Base-by-base conservation (phyloP, 1,284 basidiomycete species). In the Microbotryum scabiosae region DNA sequence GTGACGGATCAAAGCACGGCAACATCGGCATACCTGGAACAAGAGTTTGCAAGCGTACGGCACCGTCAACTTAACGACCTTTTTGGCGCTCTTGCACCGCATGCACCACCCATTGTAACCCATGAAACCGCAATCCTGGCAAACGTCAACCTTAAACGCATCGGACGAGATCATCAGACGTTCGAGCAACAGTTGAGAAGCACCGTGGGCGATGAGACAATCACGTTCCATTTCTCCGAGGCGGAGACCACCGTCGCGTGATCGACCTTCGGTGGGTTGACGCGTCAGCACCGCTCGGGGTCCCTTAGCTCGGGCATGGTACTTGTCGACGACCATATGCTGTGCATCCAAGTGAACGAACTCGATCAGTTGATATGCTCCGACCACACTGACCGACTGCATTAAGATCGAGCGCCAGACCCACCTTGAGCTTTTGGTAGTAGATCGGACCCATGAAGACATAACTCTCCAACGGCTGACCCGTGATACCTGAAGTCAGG, bases 181-280 rank as follows among this genome's bases (percentile, higher is more conserved):
- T 77, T 97, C 96, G 9, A 98, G 82, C 23, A 98, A 79, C 50
- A 99, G 81, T 73, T 98, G 94, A 1, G 93, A 96, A 2, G 96
- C 96, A 23, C 93, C 93, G 71, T 97, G 68, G 3, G 64, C 67
- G 60, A 76, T 75, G 18, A 75, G 63, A 65, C 72, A 98, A 76
- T 98, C 96, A 55, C 96, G 86, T 74, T 98, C 96, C 96, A 99
- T 98, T 78, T 99, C 96, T 61, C 96, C 96, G 20, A 99, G 80
- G 61, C 96, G 89, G 66, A 99, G 79, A 66, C 96, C 96, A 72
- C 96, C 96, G 76, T 98, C 96, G 63, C 96, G 85, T 52, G 91
- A 96, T 60, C 96, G 85, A 77, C 96, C 96, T 78, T 99, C 96
- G 1, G 96, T 98, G 1, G 96, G 96, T 76, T 99, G 96, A 36